phyloP scores from a whole-genome alignment of 805 yeast species.

The Hanseniaspora occidentalis region DNA sequence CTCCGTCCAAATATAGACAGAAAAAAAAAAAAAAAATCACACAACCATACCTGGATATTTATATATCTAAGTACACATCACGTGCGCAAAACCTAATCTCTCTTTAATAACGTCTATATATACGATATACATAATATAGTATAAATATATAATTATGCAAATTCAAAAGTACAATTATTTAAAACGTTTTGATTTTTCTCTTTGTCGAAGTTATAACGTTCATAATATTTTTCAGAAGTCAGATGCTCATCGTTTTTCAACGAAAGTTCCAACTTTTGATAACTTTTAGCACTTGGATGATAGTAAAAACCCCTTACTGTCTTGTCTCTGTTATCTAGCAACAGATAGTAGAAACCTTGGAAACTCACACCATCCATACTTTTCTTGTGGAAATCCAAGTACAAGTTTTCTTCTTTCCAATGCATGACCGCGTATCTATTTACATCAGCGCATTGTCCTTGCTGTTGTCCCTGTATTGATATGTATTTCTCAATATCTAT shows the following conservation, averaged over 20 bases:
- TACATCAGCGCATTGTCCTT: constrained; percentile 24
- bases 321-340: constrained; percentile 68
- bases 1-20: no score
- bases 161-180: not conserved
- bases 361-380: constrained; percentile 62
- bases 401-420: constrained; percentile 85
- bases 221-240: no score
- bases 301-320: constrained; percentile 69
- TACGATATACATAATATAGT: no score
- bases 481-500: no score
- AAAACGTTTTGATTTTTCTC: not conserved
- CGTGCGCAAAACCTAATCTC: no score
- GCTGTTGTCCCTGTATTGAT: constrained; percentile 15
- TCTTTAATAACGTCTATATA: no score
- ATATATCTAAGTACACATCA: no score
- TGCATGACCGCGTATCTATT: constrained; percentile 72
- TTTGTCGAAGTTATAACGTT: no score
- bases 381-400: constrained; percentile 56
- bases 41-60: not conserved
- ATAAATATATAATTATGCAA: no score
- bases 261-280: constrained; percentile 58
- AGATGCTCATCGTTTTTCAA: no score
- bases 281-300: constrained; percentile 63
- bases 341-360: constrained; percentile 86
- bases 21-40: not conserved